Evolutionary conservation across 2,329 filamentous ascomycete genomes (phyloP), one percentile per base, ranked within the genome.

Genomic region (Rachicladosporium sp.): DNA sequence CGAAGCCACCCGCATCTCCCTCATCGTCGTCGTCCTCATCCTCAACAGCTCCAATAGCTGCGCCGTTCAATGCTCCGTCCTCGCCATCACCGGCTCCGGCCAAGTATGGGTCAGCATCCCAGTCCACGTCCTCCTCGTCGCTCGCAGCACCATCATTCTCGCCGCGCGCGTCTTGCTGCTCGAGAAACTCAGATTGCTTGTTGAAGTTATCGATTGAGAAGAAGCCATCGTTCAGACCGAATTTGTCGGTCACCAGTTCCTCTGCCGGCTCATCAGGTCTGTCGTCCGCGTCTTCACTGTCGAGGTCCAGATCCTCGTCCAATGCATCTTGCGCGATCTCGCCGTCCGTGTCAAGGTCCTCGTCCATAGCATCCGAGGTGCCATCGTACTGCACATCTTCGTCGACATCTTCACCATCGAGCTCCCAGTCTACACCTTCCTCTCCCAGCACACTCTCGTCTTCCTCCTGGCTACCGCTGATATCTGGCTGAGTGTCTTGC

Each of bases 181-280:
- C 91, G 36, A 95, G 78, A 56, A 81, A 82, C 53, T 93, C 85
- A 2, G 87, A 85, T 57, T 93, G 84, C 57, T 81, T 85, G 69
- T 98, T 98, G 73, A 98, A 98, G 43, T 93, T 79, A 53, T 96
- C 88, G 52, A 98, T 89, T 10, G 86, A 93, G 65, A 98, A 98
- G 66, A 98, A 98, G 4, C 87, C 88, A 56, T 98, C 91, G 54
- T 98, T 96, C 29, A 98, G 74, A 4, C 87, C 86, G 55, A 91
- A 72, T 3, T 78, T 78, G 54, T 96, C 86, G 50, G 79, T 70
- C 6, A 77, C 65, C 43, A 80, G 80, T 31, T 74, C 72, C 36
- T 72, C 71, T 1, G 63, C 60, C 4, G 66, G 59, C 33, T 68
- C 64, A 12, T 71, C 70, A 3, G 69, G 65, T 8, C 63, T 62